Percentiles rank a stretch among this genome's conserved stretches.
Evolutionary conservation across 1,139 yeast genomes (phyloP).

Genomic region (Entelexis sorbosivorans): DNA sequence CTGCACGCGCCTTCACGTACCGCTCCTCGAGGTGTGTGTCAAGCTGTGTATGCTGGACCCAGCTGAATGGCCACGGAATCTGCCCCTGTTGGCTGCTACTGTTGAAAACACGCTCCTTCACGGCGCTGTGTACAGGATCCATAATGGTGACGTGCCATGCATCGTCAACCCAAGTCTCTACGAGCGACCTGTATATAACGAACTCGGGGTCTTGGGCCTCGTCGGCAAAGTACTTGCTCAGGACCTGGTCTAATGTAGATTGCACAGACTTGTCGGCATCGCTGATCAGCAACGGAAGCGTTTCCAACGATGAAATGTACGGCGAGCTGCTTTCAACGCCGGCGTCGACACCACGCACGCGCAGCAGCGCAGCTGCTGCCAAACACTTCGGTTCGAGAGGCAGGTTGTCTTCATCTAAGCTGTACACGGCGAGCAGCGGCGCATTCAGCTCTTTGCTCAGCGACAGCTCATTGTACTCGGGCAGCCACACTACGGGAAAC

Average conservation of each 20-base stretch:
- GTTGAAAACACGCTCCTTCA: conserved; percentile 10
- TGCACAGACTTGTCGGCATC: conserved; percentile 5
- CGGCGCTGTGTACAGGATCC: conserved; percentile 9
- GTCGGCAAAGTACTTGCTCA: conserved; percentile 9
- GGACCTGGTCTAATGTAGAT: conserved; percentile 5
- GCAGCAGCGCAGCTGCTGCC: conserved; percentile 21
- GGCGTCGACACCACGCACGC: conserved; percentile 18
- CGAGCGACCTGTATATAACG: conserved; percentile 24
- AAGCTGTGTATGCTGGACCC: conserved; percentile 6
- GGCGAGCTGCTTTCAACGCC: conserved; percentile 21
- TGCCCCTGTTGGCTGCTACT: not conserved
- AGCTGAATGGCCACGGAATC: conserved; percentile 17
- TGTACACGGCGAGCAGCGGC: conserved; percentile 26
- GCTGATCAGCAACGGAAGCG: conserved; percentile 23
- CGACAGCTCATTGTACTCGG: conserved; percentile 25
- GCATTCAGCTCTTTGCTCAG: not conserved
- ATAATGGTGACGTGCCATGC: conserved; percentile 28
- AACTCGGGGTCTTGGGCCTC: conserved; percentile 8
- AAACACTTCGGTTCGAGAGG: conserved; percentile 29
- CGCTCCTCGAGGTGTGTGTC: conserved; percentile 12
- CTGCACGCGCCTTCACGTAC: conserved; percentile 5
- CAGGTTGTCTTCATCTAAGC: conserved; percentile 21
- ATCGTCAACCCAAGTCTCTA: conserved; percentile 27
- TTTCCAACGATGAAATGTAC: conserved; percentile 15
- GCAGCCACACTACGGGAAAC: conserved; percentile 39